phyloP scores from a whole-genome alignment of 768 basidiomycete genomes.

The Podaxis carcinomalis region DNA sequence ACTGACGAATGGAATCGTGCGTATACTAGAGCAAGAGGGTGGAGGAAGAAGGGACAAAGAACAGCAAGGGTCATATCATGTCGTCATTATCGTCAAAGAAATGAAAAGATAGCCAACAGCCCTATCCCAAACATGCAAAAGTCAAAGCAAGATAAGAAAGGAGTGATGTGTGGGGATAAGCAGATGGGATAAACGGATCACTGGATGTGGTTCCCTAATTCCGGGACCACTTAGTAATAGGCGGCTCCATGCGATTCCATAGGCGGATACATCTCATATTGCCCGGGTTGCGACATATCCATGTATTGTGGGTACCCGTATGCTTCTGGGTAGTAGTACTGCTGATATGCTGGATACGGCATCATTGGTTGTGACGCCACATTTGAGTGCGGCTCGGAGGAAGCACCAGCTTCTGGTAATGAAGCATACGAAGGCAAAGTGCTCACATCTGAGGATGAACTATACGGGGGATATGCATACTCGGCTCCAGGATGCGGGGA shows the following conservation, averaged over 20 bases:
- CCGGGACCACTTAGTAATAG: conserved; percentile 38
- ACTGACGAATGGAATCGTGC: conserved; percentile 12
- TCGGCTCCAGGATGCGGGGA: conserved; percentile 31
- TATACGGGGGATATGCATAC: conserved; percentile 22
- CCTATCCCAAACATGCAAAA: conserved; percentile 2
- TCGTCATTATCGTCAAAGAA: conserved; percentile 13
- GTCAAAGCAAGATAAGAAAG: conserved; percentile 16
- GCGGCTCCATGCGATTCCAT: conserved; percentile 6
- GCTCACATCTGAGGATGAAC: conserved; percentile 21
- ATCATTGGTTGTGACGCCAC: conserved; percentile 36
- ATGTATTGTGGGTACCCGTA: conserved; percentile 66
- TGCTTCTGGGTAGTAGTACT: conserved; percentile 70
- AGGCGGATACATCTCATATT: conserved; percentile 56
- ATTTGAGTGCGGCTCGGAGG: conserved; percentile 19
- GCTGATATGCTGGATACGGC: conserved; percentile 55
- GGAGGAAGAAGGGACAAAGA: conserved; percentile 1
- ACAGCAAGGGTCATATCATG: conserved; percentile 9
- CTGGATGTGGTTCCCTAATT: conserved; percentile 51
- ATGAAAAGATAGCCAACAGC: conserved; percentile 12
- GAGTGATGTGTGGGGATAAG: conserved; percentile 3
- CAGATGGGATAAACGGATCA: conserved; percentile 38
- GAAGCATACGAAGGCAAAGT: conserved; percentile 23
- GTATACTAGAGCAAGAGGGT: background rate
- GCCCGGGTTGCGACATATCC: conserved; percentile 61
- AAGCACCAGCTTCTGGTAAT: conserved; percentile 18